These are phyloP conservation scores for Collybiopsis luxurians DNA, from an alignment of 768 basidiomycete genomes.

Conservation along the genomic window DNA sequence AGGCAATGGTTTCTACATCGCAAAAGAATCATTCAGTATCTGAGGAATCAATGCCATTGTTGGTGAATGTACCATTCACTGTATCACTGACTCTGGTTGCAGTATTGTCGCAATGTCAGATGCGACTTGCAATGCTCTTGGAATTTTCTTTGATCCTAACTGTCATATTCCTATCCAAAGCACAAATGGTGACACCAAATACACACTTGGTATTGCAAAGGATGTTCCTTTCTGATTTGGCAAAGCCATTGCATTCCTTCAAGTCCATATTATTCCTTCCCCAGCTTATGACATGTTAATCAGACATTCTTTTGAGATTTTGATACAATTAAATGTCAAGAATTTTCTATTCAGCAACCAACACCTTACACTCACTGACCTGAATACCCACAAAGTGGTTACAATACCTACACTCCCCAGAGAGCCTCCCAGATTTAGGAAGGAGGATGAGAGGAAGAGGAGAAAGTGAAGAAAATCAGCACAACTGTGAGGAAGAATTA, in stretches of 20 bases:
- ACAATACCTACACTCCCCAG: slow-evolving; percentile 4
- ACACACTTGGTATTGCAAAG: slow-evolving; percentile 7
- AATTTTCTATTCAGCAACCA: background rate
- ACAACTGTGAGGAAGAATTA: background rate
- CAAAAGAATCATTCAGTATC: background rate
- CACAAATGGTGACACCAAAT: background rate
- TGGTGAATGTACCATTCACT: background rate
- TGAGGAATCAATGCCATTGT: background rate
- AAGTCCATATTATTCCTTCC: slow-evolving; percentile 11
- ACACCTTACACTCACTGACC: slow-evolving; percentile 6
- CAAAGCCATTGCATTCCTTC: slow-evolving; percentile 3
- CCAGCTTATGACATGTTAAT: slow-evolving; percentile 13
- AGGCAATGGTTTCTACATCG: background rate
- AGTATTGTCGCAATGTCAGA: background rate
- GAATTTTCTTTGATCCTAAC: background rate
- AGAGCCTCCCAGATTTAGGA: background rate
- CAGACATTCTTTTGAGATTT: slow-evolving; percentile 10
- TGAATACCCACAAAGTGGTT: background rate
- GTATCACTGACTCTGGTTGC: background rate
- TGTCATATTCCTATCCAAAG: background rate
- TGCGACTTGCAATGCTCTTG: background rate
- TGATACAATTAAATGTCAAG: background rate
- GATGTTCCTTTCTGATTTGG: slow-evolving; percentile 11
- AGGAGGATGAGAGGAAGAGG: background rate
- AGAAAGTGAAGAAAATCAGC: background rate